Evolutionary conservation across 2,329 filamentous ascomycete genomes (phyloP), one percentile per base, ranked within the genome.

Genomic region (Sordariomycetes sp.): DNA sequence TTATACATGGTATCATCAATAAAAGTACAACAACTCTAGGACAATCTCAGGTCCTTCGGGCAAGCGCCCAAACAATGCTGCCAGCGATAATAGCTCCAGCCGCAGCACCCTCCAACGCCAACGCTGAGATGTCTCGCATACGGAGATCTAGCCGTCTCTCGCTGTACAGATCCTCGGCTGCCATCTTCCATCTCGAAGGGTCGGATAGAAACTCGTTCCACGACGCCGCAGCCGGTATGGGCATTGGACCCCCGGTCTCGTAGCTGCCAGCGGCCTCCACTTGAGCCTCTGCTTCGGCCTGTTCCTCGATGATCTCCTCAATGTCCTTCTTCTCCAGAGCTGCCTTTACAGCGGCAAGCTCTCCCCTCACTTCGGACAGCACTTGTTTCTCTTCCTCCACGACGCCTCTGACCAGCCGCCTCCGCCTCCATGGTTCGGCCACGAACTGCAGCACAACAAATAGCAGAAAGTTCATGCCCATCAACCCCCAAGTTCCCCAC

Each of bases 401-500:
- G 46, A 92, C 86, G 17, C 83, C 88, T 45, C 72, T 76, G 38
- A 96, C 86, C 41, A 98, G 72, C 47, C 86, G 70, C 50, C 67
- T 70, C 46, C 92, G 69, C 46, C 87, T 78, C 86, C 90, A 96
- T 4, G 92, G 92, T 68, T 98, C 90, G 40, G 94, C 81, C 15
- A 92, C 77, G 46, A 94, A 80, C 59, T 95, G 81, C 46, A 93
- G 79, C 14, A 88, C 70, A 34, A 98, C 60, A 52, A 98, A 86
- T 30, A 98, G 62, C 40, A 96, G 56, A 21, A 96, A 84, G 53
- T 98, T 98, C 50, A 96, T 75, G 17, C 90, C 90, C 92, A 98
- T 98, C 41, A 98, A 64, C 1, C 90, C 92, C 79, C 93, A 96
- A 0, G 92, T 98, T 23, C 93, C 90, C 92, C 92, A 98, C 0